Evolutionary conservation across 768 basidiomycete species (phyloP).

Genomic region (Trametes elegans): DNA sequence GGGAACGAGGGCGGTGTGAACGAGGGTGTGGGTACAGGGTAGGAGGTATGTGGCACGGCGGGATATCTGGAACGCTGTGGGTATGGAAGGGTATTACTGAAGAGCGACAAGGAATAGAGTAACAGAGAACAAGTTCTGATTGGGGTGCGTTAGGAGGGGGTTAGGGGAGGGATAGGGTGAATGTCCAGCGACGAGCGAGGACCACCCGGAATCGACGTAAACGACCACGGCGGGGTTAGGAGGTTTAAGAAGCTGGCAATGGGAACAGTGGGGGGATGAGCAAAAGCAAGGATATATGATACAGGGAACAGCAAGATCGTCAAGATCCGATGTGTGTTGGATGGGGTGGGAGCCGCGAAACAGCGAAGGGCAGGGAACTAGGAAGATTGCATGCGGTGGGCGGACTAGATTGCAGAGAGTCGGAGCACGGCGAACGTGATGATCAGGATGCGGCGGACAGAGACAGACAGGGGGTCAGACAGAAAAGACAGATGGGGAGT

Average conservation of each 20-base stretch:
- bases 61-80: neutral
- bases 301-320: constrained; percentile 16
- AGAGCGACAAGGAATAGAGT: neutral
- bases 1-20: neutral
- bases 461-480: too few species aligned
- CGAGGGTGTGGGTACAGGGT: neutral
- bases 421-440: neutral
- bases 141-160: too few species aligned
- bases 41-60: neutral
- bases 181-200: too few species aligned
- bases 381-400: neutral
- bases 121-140: too few species aligned
- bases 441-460: neutral
- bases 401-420: constrained; percentile 1
- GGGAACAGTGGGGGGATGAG: neutral
- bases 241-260: neutral
- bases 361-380: neutral
- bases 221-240: constrained; percentile 4
- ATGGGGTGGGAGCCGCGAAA: neutral
- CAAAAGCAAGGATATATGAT: constrained; percentile 11
- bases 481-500: neutral
- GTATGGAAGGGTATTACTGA: constrained; percentile 4
- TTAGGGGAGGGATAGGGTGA: neutral
- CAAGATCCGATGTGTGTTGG: constrained; percentile 17
- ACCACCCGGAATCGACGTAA: too few species aligned